Conservation (phyloP, 768 basidiomycete genomes). For the Lactifluus pinguis region DNA sequence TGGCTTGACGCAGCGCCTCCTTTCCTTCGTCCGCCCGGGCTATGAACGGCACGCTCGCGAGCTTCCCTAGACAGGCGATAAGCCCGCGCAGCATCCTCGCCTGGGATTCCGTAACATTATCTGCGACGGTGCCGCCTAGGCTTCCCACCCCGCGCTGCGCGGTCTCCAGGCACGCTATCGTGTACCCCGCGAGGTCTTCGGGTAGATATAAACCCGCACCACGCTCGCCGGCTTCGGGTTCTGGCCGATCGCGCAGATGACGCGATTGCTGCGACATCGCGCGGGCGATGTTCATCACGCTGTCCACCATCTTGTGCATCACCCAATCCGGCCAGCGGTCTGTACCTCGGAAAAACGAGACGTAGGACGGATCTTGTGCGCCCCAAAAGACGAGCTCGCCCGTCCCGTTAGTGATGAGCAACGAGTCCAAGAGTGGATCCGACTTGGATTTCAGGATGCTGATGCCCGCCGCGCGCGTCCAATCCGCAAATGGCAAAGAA, state of each 20-base stretch:
- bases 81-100: conserved; percentile 70
- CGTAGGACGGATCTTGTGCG: conserved; percentile 69
- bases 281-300: conserved; percentile 69
- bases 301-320: conserved; percentile 76
- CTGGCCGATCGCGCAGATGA: conserved; percentile 68
- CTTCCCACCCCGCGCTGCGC: conserved; percentile 59
- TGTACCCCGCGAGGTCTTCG: conserved; percentile 85
- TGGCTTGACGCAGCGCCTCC: conserved; percentile 70
- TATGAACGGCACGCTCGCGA: conserved; percentile 62
- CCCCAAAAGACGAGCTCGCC: conserved; percentile 88
- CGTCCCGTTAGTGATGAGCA: conserved; percentile 72
- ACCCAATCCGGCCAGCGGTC: conserved; percentile 49
- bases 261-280: conserved; percentile 78
- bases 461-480: conserved; percentile 85
- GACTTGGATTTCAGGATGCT: conserved; percentile 80
- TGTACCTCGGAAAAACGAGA: conserved; percentile 41
- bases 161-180: conserved; percentile 73
- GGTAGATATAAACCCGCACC: conserved; percentile 87
- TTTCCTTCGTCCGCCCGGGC: conserved; percentile 63
- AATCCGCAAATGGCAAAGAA: conserved; percentile 65
- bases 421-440: conserved; percentile 57
- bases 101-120: conserved; percentile 71
- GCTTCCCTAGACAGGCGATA: conserved; percentile 55
- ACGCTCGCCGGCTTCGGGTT: conserved; percentile 62
- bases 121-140: conserved; percentile 47